Conservation (phyloP, 257 asterid genomes). For the Echium plantagineum region DNA sequence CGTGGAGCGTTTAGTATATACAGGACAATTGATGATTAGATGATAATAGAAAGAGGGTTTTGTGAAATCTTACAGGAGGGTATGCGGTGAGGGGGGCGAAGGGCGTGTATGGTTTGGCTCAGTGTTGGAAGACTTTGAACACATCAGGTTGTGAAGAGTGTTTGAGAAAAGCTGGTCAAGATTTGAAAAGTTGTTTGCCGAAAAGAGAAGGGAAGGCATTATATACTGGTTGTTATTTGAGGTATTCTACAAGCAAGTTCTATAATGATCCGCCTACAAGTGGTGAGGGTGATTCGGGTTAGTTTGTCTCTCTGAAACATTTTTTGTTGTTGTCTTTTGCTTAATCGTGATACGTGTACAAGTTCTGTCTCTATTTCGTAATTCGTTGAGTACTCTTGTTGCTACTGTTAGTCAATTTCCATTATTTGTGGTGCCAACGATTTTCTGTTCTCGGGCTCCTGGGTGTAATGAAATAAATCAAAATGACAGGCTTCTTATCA, state of each 20-base stretch:
- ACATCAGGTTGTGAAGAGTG: constrained; percentile 38
- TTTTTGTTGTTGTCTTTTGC: neutral
- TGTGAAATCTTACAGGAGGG: constrained; percentile 9
- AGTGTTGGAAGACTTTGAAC: constrained; percentile 61
- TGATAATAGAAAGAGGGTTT: no score
- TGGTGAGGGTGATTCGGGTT: constrained; percentile 32
- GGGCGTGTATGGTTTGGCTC: constrained; percentile 66
- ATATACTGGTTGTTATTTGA: constrained; percentile 61
- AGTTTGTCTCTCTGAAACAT: constrained; percentile 1
- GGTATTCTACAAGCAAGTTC: constrained; percentile 50
- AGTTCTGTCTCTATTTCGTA: no score
- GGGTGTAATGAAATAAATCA: no score
- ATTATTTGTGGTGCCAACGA: no score
- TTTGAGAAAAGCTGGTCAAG: constrained; percentile 30
- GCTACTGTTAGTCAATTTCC: no score
- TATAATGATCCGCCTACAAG: constrained; percentile 31
- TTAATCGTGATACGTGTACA: no score
- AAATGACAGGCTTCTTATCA: no score
- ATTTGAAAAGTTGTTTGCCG: constrained; percentile 35
- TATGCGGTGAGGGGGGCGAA: constrained; percentile 29
- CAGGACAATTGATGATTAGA: no score
- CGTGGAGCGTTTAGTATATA: no score
- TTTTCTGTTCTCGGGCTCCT: no score
- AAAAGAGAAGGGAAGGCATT: constrained; percentile 53
- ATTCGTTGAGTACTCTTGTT: no score